Conservation (phyloP, 2,329 filamentous ascomycete species). For the Aschersonia sp. region DNA sequence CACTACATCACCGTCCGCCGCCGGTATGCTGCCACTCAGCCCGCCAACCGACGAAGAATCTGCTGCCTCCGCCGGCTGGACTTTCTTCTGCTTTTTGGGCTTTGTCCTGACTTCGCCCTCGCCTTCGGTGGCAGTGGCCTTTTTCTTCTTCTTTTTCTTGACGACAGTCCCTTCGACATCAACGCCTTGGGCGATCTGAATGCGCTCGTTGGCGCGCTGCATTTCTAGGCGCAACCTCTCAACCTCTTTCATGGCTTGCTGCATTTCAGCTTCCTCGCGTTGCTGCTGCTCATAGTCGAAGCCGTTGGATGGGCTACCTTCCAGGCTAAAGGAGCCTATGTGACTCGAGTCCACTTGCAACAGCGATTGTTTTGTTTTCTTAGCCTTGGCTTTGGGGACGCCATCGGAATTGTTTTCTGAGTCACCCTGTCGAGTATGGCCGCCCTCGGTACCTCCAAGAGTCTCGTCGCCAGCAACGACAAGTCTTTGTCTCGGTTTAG, state of each 20-base stretch:
- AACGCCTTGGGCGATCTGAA: conserved; percentile 56
- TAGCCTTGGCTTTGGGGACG: conserved; percentile 26
- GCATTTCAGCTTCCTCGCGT: conserved; percentile 79
- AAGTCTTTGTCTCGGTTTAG: conserved; percentile 42
- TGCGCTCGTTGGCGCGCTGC: conserved; percentile 65
- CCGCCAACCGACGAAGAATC: too few species aligned
- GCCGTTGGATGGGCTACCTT: conserved; percentile 21
- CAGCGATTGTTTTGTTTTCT: conserved; percentile 44
- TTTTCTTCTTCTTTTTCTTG: conserved; percentile 53
- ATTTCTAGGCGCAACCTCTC: conserved; percentile 78
- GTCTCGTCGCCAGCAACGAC: conserved; percentile 63
- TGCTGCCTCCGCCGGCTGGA: conserved; percentile 4
- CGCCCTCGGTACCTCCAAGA: conserved; percentile 38
- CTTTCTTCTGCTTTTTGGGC: conserved; percentile 25
- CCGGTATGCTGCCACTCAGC: background rate
- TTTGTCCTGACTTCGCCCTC: conserved; percentile 11
- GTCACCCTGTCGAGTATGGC: conserved; percentile 32
- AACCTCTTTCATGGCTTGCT: conserved; percentile 73
- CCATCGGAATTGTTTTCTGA: conserved; percentile 37
- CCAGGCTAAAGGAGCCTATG: conserved; percentile 57
- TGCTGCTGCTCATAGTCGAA: conserved; percentile 52
- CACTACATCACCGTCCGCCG: background rate
- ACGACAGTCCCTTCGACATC: conserved; percentile 51
- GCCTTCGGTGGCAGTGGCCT: conserved; percentile 13
- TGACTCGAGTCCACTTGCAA: conserved; percentile 80